These are phyloP conservation scores for Herpotrichia juniperi DNA, from an alignment of 2,329 filamentous ascomycete species.

Conservation along the genomic window DNA sequence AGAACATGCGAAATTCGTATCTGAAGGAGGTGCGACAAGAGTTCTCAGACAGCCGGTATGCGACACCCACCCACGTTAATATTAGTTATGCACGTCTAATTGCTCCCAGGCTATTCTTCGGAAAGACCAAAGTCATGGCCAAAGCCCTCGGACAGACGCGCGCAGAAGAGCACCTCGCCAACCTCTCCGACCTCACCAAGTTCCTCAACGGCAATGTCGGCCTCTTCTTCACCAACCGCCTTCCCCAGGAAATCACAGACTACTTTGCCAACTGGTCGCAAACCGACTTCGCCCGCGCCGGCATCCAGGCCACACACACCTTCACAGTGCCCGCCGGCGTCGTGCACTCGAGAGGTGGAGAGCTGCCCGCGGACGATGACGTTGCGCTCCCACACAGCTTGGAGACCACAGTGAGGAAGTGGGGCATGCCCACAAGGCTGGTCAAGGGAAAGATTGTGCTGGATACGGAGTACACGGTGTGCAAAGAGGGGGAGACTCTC, in stretches of 20 bases:
- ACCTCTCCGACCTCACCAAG: constrained; percentile 71
- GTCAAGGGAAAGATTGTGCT: constrained; percentile 87
- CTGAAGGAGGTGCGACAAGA: constrained; percentile 88
- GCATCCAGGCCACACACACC: constrained; percentile 72
- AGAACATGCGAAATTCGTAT: constrained; percentile 98
- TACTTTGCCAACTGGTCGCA: constrained; percentile 77
- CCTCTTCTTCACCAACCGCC: constrained; percentile 85
- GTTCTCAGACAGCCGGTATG: constrained; percentile 81
- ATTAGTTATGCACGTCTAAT: constrained; percentile 16
- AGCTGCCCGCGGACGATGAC: constrained; percentile 80
- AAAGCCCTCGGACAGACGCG: constrained; percentile 83
- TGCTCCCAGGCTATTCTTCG: constrained; percentile 82
- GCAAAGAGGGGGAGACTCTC: constrained; percentile 81
- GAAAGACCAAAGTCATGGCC: constrained; percentile 99
- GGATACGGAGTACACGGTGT: constrained; percentile 75
- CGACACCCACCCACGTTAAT: constrained; percentile 14
- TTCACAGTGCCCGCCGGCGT: constrained; percentile 85
- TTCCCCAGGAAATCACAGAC: constrained; percentile 67
- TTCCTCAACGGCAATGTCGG: constrained; percentile 84
- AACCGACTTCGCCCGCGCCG: constrained; percentile 90
- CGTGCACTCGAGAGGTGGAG: constrained; percentile 78
- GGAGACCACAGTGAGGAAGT: constrained; percentile 86
- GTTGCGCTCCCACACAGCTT: constrained; percentile 85
- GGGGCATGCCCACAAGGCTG: constrained; percentile 88
- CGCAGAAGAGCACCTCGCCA: constrained; percentile 80